These are phyloP conservation scores for Verticillium dahliae DNA, from an alignment of 2,329 filamentous ascomycete species.

Conservation along the genomic window DNA sequence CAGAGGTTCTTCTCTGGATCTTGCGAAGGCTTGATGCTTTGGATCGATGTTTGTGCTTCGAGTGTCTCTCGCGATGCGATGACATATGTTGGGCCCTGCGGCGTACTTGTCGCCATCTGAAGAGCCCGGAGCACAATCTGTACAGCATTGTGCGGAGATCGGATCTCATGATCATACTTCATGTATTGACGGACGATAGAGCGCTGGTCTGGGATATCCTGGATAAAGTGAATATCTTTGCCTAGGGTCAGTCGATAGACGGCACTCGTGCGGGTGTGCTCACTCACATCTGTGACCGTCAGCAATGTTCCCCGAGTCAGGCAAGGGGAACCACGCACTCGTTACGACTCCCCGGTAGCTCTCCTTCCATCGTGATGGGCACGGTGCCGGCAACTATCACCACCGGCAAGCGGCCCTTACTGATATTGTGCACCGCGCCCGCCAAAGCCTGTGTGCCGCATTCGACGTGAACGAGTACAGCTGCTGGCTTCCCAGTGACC, in stretches of 20 bases:
- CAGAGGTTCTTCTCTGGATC: slow-evolving; percentile 2
- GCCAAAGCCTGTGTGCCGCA: slow-evolving; percentile 18
- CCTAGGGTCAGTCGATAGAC: background rate
- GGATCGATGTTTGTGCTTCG: slow-evolving; percentile 12
- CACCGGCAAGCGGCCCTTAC: slow-evolving; percentile 20
- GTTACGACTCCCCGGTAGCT: slow-evolving; percentile 30
- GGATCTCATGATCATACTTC: slow-evolving; percentile 21
- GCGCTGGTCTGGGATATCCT: slow-evolving; percentile 34
- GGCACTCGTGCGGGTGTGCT: background rate
- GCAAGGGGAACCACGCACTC: slow-evolving; percentile 11
- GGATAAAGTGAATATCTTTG: slow-evolving; percentile 34
- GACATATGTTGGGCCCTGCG: slow-evolving; percentile 18
- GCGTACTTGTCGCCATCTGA: slow-evolving; percentile 18
- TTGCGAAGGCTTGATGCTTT: slow-evolving; percentile 4
- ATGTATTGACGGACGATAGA: slow-evolving; percentile 25
- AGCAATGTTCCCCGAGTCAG: background rate
- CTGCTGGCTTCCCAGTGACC: slow-evolving; percentile 18
- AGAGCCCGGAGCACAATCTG: slow-evolving; percentile 18
- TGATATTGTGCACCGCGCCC: slow-evolving; percentile 19
- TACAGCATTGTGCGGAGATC: slow-evolving; percentile 18
- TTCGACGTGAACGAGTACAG: slow-evolving; percentile 21
- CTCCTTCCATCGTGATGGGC: slow-evolving; percentile 34
- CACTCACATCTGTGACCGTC: background rate
- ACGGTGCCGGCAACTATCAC: slow-evolving; percentile 36
- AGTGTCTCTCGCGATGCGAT: slow-evolving; percentile 18